phyloP scores from a whole-genome alignment of 2,329 filamentous ascomycete species.

The Hirsutella minnesotensis region DNA sequence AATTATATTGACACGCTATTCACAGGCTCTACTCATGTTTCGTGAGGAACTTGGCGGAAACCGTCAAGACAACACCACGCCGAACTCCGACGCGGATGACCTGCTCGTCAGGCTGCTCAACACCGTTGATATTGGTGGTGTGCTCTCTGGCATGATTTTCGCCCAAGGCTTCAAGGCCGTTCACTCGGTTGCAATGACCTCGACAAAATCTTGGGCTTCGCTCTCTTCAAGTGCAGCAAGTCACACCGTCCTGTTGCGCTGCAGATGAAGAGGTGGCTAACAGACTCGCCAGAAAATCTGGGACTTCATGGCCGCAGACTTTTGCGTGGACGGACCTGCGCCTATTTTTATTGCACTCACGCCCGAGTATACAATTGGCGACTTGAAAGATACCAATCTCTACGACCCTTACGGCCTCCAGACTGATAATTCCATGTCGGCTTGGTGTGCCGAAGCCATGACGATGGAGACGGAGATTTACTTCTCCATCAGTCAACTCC shows the following conservation, averaged over 20 bases:
- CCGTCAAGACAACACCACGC: not conserved
- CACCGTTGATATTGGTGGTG: slow-evolving; percentile 8
- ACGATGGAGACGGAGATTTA: slow-evolving; percentile 7
- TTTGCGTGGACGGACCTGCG: slow-evolving; percentile 9
- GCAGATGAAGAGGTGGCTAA: not conserved
- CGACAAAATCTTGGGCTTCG: slow-evolving; percentile 11
- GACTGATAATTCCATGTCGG: not conserved
- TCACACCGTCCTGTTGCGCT: not conserved
- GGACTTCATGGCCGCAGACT: slow-evolving; percentile 11
- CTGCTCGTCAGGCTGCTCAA: slow-evolving; percentile 2
- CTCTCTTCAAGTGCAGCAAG: slow-evolving; percentile 14
- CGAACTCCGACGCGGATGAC: not conserved
- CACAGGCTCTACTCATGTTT: slow-evolving; percentile 5
- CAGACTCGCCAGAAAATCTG: slow-evolving; percentile 12
- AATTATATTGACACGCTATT: not conserved
- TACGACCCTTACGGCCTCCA: slow-evolving; percentile 5
- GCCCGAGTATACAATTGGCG: slow-evolving; percentile 13
- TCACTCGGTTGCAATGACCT: slow-evolving; percentile 10
- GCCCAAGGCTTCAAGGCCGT: slow-evolving; percentile 12
- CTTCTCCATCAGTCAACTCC: slow-evolving; percentile 5
- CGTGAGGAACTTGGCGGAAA: slow-evolving; percentile 2
- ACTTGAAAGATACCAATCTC: slow-evolving; percentile 5
- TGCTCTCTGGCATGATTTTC: slow-evolving; percentile 8
- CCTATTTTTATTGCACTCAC: slow-evolving; percentile 13
- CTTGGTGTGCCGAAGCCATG: slow-evolving; percentile 7